Base-by-base conservation (phyloP, 2,329 filamentous ascomycete species). In the Talaromyces verruculosus region DNA sequence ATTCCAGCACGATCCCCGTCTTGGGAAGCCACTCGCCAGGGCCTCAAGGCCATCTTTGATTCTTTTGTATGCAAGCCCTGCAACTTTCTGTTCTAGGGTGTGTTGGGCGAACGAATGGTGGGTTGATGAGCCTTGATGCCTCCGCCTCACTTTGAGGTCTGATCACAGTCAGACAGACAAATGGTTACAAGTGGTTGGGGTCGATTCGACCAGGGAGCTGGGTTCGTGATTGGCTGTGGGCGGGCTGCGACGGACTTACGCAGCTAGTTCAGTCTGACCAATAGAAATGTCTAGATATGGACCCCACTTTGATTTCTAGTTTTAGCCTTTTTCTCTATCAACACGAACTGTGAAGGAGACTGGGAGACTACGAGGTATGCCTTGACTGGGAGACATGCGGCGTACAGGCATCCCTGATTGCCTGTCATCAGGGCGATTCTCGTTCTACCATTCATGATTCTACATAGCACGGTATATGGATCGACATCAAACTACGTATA, bases 91-190 rank as follows among this genome's bases (percentile, higher is more conserved):
- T 53, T 22, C 19, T 37, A 15, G 30, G 30, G 49, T 30, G 47
- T 30, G 49, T 30, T 33, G 49, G 49, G 49, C 28, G 49, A 53
- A 33, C 28, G 28, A 17, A 28, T 8, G n/a, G 25, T 37, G 51
- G 51, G 30, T 19, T 37, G 17, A 5, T 15, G 5, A 37, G 53
- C 53, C n/a, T 57, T 57, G 53, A 39, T 57, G 30, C 33, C 33
- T 57, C 51, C 45, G 61, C 61, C 61, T 63, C 61, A 63, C 61
- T 63, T 63, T 63, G 61, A 55, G 35, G 61, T 63, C 61, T 63
- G 61, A 63, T 63, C 61, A 43, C 25, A 25, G 25, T 25, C 25
- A 25, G 25, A 25, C 25, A 25, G 25, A 25, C 25, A 25, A 25
- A 2, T 25, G 2, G 3, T 2, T n/a, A 30, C 28, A 30, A 30